phyloP scores from a whole-genome alignment of 371 early-diverging fungal genomes.

The Apophysomyces variabilis region DNA sequence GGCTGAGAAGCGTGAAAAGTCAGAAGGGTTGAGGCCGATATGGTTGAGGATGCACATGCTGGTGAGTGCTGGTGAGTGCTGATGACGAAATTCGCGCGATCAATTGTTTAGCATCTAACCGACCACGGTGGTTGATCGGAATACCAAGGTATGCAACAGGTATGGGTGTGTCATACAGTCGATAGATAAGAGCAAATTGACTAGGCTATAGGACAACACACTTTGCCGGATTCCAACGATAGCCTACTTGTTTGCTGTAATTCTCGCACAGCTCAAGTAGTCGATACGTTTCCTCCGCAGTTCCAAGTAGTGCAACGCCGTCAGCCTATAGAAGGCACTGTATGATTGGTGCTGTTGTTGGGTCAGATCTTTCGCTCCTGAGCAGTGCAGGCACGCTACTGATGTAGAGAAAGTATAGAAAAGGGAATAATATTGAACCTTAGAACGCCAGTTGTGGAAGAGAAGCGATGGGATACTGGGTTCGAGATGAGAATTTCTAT shows the following conservation, averaged over 20 bases:
- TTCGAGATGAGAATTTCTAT: slow-evolving; percentile 22
- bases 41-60: no score
- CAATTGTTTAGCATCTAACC: slow-evolving; percentile 8
- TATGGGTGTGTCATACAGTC: slow-evolving; percentile 13
- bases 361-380: no score
- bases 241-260: slow-evolving; percentile 1
- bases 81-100: slow-evolving; percentile 3
- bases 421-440: slow-evolving; percentile 29
- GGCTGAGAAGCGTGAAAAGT: no score
- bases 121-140: slow-evolving; percentile 11
- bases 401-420: slow-evolving; percentile 32
- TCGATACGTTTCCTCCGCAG: background rate
- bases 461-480: slow-evolving; percentile 17
- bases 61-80: background rate
- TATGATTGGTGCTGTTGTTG: background rate
- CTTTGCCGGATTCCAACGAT: background rate
- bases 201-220: slow-evolving; percentile 8
- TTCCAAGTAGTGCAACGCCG: background rate
- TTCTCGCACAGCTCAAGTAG: slow-evolving; percentile 3
- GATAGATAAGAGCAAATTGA: background rate
- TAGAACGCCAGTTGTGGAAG: slow-evolving; percentile 29
- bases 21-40: no score
- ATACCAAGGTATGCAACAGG: slow-evolving; percentile 25
- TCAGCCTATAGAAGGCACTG: slow-evolving; percentile 1
- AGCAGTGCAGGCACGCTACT: slow-evolving; percentile 21